Percentiles rank a stretch among this genome's conserved stretches.
Evolutionary conservation across 352 stramenopile genomes (phyloP).

Genomic region (Phytophthora litchii): DNA sequence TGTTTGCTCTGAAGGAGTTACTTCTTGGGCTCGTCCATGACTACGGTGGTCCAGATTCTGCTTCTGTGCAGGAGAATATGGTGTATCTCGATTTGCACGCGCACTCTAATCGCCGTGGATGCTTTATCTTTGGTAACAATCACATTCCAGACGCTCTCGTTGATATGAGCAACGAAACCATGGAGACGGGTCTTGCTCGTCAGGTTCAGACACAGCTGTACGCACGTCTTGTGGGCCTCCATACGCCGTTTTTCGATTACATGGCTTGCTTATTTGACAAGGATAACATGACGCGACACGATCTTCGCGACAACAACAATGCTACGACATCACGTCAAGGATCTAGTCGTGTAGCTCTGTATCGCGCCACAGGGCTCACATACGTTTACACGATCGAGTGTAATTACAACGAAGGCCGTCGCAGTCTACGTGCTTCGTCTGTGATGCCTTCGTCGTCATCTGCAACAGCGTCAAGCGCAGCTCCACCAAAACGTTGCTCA

Average conservation of each 20-base stretch:
- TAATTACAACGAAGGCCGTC: conserved; percentile 90
- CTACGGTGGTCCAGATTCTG: conserved; percentile 39
- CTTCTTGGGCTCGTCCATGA: conserved; percentile 36
- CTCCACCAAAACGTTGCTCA: conserved; percentile 3
- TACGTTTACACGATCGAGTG: conserved; percentile 93
- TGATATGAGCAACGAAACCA: conserved; percentile 17
- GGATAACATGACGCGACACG: conserved; percentile 74
- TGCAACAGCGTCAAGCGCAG: background rate
- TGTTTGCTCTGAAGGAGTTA: conserved; percentile 72
- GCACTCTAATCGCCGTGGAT: conserved; percentile 87
- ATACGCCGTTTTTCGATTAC: conserved; percentile 90
- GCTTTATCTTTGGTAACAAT: conserved; percentile 92
- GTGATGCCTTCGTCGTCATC: conserved; percentile 21
- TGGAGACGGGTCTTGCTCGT: conserved; percentile 17
- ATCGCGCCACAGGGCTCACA: conserved; percentile 65
- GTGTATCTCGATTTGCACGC: conserved; percentile 93
- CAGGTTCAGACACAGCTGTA: conserved; percentile 90
- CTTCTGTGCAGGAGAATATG: conserved; percentile 30
- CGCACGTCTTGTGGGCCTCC: conserved; percentile 66
- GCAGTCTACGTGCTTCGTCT: conserved; percentile 38
- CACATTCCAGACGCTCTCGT: conserved; percentile 33
- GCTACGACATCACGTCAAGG: conserved; percentile 66
- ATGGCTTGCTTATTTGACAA: conserved; percentile 83
- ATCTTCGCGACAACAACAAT: conserved; percentile 65
- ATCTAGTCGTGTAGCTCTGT: conserved; percentile 79